These are phyloP conservation scores for Geosmithia flava DNA, from an alignment of 2,329 filamentous ascomycete genomes.

Conservation along the genomic window DNA sequence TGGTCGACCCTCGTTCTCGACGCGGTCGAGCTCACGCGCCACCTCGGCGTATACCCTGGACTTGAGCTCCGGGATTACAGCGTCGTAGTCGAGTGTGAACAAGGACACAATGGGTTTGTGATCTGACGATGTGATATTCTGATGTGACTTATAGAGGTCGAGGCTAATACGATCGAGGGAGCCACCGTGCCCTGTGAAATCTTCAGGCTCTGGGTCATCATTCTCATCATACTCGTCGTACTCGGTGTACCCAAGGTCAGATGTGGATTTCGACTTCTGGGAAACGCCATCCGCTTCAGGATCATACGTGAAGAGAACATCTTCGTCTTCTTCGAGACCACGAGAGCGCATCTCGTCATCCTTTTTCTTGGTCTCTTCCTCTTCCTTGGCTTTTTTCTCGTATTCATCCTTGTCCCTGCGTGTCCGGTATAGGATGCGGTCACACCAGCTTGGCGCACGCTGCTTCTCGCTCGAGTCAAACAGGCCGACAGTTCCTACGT, in stretches of 20 bases:
- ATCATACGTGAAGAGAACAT: conserved; percentile 70
- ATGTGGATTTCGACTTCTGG: conserved; percentile 11
- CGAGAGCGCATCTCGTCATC: conserved; percentile 79
- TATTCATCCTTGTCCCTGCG: conserved; percentile 56
- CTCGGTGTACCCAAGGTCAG: conserved; percentile 47
- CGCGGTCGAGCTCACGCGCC: conserved; percentile 74
- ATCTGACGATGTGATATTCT: conserved; percentile 82
- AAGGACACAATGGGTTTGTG: conserved; percentile 84
- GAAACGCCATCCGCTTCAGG: conserved; percentile 60
- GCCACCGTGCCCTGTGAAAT: conserved; percentile 44
- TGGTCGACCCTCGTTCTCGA: conserved; percentile 82
- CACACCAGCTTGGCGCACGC: conserved; percentile 90
- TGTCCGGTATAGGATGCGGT: conserved; percentile 80
- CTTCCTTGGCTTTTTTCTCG: conserved; percentile 49
- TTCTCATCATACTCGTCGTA: conserved; percentile 47
- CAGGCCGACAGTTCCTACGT: conserved; percentile 79
- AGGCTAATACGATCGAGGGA: conserved; percentile 40
- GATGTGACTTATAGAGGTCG: conserved; percentile 73
- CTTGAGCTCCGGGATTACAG: conserved; percentile 75
- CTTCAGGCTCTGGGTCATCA: conserved; percentile 29
- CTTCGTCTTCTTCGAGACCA: conserved; percentile 67
- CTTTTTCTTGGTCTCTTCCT: conserved; percentile 53
- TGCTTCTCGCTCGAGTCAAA: conserved; percentile 96
- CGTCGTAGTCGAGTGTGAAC: conserved; percentile 77
- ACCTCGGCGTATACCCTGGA: conserved; percentile 77